Percentiles rank a stretch among this genome's conserved stretches.
phyloP scores from a whole-genome alignment of 192 early-diverging fungal genomes.

The Backusella westeae region DNA sequence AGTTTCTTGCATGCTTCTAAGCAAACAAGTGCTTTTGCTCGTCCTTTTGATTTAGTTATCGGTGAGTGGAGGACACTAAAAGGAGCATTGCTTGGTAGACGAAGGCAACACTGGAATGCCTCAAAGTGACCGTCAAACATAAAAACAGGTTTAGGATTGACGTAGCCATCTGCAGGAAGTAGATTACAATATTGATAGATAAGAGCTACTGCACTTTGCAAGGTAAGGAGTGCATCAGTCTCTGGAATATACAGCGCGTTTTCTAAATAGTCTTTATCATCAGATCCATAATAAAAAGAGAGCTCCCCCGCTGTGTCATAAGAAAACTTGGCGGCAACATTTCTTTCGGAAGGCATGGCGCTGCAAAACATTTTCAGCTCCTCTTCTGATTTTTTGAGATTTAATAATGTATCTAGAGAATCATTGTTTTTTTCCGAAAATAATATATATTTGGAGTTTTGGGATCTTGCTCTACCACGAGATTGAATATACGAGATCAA shows the following conservation, averaged over 20 bases:
- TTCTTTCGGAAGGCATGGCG: constrained; percentile 37
- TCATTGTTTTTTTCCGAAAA: constrained; percentile 56
- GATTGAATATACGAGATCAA: constrained; percentile 83
- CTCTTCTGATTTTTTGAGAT: constrained; percentile 46
- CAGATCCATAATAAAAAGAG: constrained; percentile 23
- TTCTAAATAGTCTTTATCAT: constrained; percentile 39
- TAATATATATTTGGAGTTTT: constrained; percentile 72
- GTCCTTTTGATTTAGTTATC: constrained; percentile 45
- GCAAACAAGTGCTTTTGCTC: constrained; percentile 68
- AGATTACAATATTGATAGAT: constrained; percentile 69
- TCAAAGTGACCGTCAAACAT: constrained; percentile 10
- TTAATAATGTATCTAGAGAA: constrained; percentile 28
- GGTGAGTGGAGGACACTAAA: constrained; percentile 49
- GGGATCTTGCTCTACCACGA: constrained; percentile 78
- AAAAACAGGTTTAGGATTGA: constrained; percentile 54
- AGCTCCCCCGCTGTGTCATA: neutral
- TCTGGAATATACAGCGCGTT: constrained; percentile 54
- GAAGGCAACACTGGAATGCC: constrained; percentile 46
- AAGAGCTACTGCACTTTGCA: constrained; percentile 59
- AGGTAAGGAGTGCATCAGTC: constrained; percentile 71
- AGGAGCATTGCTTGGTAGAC: constrained; percentile 61
- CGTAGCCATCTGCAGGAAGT: constrained; percentile 63
- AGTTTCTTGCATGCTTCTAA: constrained; percentile 72
- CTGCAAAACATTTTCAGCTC: constrained; percentile 62
- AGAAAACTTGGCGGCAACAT: constrained; percentile 22